phyloP scores from a whole-genome alignment of 1,284 basidiomycete species.

The Athelia sp. region DNA sequence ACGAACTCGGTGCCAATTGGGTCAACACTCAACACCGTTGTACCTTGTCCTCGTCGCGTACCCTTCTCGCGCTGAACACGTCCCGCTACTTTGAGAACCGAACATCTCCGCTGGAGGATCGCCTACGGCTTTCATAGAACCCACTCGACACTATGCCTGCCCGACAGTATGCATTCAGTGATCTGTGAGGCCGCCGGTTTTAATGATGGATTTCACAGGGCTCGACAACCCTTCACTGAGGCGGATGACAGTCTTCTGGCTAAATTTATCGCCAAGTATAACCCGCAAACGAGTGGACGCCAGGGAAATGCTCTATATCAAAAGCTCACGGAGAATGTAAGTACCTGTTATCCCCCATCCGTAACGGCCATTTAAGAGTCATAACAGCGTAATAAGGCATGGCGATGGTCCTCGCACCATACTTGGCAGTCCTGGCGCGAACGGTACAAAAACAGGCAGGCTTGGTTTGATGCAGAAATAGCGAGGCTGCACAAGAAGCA shows the following conservation, averaged over 20 bases:
- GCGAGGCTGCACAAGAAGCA: slow-evolving; percentile 25
- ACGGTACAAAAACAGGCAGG: slow-evolving; percentile 38
- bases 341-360: slow-evolving; percentile 3
- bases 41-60: no score
- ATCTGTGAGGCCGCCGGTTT: no score
- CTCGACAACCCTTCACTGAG: slow-evolving; percentile 20
- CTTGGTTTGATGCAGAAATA: slow-evolving; percentile 37
- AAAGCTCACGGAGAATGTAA: slow-evolving; percentile 33
- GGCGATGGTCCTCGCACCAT: slow-evolving; percentile 40
- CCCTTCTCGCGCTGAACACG: no score
- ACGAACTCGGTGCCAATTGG: no score
- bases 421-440: slow-evolving; percentile 52
- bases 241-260: slow-evolving; percentile 35
- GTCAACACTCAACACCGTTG: no score
- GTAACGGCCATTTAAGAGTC: neutral
- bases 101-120: no score
- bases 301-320: slow-evolving; percentile 37
- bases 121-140: no score
- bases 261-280: slow-evolving; percentile 36
- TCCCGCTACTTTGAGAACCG: no score
- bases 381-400: slow-evolving; percentile 25
- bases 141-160: no score
- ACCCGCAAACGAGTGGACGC: slow-evolving; percentile 28
- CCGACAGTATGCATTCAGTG: no score
- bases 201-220: no score